Conservation (phyloP, 179 eudicot genomes). For the Silene noctiflora region DNA sequence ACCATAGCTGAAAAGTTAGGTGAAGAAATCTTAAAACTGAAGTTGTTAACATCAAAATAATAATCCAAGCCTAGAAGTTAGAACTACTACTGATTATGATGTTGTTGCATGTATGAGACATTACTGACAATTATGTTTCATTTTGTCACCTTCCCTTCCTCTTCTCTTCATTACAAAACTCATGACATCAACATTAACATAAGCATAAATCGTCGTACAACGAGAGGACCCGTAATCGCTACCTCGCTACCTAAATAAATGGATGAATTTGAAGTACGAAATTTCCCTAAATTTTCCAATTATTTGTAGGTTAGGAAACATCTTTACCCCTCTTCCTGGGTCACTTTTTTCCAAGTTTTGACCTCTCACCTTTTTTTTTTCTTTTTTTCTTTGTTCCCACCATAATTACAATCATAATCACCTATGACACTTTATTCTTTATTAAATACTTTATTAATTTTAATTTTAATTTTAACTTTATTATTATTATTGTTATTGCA, state of each 20-base stretch:
- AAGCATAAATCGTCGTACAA: no score
- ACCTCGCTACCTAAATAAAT: no score
- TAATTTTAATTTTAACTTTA: background rate
- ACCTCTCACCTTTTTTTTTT: conserved; percentile 16
- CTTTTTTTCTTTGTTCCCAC: conserved; percentile 5
- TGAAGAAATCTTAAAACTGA: conserved; percentile 4
- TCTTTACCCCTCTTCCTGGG: background rate
- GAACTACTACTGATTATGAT: background rate
- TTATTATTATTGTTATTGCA: background rate
- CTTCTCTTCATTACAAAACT: background rate
- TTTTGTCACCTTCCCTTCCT: background rate
- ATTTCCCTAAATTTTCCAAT: background rate
- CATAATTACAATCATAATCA: conserved; percentile 24
- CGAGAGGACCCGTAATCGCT: no score
- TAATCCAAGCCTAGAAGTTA: background rate
- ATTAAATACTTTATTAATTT: no score
- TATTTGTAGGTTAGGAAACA: background rate
- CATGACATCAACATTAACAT: background rate
- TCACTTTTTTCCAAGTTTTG: conserved; percentile 7
- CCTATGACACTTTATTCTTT: conserved; percentile 23
- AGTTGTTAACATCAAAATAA: conserved; percentile 5
- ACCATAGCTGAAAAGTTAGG: background rate
- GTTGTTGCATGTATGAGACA: background rate
- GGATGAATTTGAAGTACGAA: no score
- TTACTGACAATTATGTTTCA: conserved; percentile 5